Percentiles rank a stretch among this genome's conserved stretches.
These are phyloP conservation scores for Leishmania guyanensis DNA, from an alignment of 208 protist species.

Conservation along the genomic window DNA sequence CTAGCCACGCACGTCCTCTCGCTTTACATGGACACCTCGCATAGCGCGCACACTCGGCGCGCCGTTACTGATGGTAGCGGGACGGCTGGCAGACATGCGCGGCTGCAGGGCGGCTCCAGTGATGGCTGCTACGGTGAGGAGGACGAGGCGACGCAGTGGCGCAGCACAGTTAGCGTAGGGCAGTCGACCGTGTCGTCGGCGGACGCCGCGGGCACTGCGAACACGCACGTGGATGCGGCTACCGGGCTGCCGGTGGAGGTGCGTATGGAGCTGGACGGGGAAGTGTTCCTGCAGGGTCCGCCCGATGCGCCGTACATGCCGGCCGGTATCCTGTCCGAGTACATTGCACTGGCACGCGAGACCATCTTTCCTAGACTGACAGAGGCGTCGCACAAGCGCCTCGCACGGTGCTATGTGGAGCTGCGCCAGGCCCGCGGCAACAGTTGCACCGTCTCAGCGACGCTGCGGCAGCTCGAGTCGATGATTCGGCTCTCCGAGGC, in stretches of 20 bases:
- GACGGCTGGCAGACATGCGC: not conserved
- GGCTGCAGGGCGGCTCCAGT: not conserved
- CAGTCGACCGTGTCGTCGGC: not conserved
- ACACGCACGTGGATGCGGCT: constrained; percentile 27
- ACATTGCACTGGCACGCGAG: constrained; percentile 92
- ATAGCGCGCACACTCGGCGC: constrained; percentile 15
- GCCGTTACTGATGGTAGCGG: not conserved
- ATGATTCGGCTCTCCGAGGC: constrained; percentile 98
- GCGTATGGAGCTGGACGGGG: constrained; percentile 70
- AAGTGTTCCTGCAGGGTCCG: constrained; percentile 70
- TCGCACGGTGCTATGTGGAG: constrained; percentile 95
- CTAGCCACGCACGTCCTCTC: constrained; percentile 97
- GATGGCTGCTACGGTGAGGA: constrained; percentile 11
- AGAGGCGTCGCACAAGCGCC: constrained; percentile 83
- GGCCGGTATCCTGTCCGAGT: constrained; percentile 50
- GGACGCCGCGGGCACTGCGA: not conserved
- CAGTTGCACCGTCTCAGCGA: constrained; percentile 96
- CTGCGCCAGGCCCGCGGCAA: constrained; percentile 88
- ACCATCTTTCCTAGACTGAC: constrained; percentile 86
- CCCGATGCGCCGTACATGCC: constrained; percentile 76
- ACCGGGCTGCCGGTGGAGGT: constrained; percentile 48
- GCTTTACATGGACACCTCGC: constrained; percentile 92
- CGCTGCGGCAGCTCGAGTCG: constrained; percentile 98
- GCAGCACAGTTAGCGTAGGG: constrained; percentile 14
- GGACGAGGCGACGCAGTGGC: constrained; percentile 6